Evolutionary conservation across 768 basidiomycete species (phyloP).

Genomic region (Agaricus bisporus): DNA sequence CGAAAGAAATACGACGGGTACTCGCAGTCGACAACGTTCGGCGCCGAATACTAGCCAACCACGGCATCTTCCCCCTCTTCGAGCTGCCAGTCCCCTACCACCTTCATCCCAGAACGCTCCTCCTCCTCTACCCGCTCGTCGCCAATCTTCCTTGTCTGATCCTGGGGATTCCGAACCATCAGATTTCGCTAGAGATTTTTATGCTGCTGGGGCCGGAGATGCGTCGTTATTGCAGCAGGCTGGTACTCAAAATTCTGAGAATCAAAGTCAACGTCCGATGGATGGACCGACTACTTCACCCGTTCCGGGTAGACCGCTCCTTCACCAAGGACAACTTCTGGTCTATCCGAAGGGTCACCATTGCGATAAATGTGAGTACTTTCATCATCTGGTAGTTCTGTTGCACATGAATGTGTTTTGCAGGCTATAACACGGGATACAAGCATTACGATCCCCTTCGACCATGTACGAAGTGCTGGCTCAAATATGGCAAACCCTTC

Average conservation of each 20-base stretch:
- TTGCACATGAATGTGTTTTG: too few species aligned
- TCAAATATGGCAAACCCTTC: conserved; percentile 57
- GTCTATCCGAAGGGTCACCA: conserved; percentile 62
- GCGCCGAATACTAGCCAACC: neutral
- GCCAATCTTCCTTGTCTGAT: conserved; percentile 12
- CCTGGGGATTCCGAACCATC: conserved; percentile 22
- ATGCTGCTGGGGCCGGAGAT: conserved; percentile 39
- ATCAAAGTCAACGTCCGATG: conserved; percentile 11
- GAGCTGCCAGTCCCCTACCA: neutral
- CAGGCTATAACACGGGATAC: conserved; percentile 73
- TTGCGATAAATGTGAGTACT: conserved; percentile 60
- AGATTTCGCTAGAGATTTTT: conserved; percentile 62
- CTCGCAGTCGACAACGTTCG: neutral
- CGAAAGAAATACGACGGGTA: neutral
- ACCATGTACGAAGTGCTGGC: conserved; percentile 75
- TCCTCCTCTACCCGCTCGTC: conserved; percentile 19
- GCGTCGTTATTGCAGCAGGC: conserved; percentile 3
- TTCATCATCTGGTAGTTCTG: neutral
- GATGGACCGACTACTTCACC: conserved; percentile 62
- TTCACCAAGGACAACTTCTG: conserved; percentile 54
- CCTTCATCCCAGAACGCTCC: neutral
- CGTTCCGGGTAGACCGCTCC: conserved; percentile 59
- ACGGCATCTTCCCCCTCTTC: neutral
- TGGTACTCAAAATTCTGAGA: neutral
- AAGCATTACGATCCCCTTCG: conserved; percentile 59